Evolutionary conservation across 139 green algal genomes (phyloP).

Genomic region (Chlamydomonas schloesseri): DNA sequence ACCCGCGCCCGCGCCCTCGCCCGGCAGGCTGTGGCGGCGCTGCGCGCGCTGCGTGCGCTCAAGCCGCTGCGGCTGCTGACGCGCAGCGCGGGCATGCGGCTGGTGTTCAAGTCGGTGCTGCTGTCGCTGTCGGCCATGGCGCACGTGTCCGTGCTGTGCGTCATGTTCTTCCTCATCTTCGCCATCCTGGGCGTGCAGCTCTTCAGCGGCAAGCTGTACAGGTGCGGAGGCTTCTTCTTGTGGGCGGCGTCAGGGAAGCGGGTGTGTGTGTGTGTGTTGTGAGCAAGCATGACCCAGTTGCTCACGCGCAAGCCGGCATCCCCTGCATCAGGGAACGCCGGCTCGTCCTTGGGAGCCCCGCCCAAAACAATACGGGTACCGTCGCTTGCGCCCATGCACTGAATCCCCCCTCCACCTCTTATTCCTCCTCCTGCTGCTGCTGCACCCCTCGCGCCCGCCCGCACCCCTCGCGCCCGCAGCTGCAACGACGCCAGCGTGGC

Average conservation of each 20-base stretch:
- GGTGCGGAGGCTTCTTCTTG: constrained; percentile 11
- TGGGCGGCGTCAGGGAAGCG: no score
- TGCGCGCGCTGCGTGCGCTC: constrained; percentile 78
- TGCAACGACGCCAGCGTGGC: constrained; percentile 78
- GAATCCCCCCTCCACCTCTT: no score
- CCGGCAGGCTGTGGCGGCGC: constrained; percentile 53
- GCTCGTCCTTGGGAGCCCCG: no score
- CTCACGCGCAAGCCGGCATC: no score
- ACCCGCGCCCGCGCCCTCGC: neutral
- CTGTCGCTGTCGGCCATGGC: constrained; percentile 75
- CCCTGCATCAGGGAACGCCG: no score
- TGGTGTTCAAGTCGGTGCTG: constrained; percentile 84
- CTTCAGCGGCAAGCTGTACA: constrained; percentile 68
- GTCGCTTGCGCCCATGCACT: no score
- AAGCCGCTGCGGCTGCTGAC: constrained; percentile 84
- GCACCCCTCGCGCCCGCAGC: constrained; percentile 20
- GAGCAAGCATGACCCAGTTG: no score
- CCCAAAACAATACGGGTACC: no score
- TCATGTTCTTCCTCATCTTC: constrained; percentile 88
- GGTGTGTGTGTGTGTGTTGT: neutral
- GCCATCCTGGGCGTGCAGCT: constrained; percentile 89
- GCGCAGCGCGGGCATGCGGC: constrained; percentile 77
- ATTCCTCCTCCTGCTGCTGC: no score
- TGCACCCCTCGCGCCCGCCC: neutral
- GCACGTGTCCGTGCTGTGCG: constrained; percentile 79